Evolutionary conservation across 1,284 basidiomycete genomes (phyloP), one percentile per base, ranked within the genome.

Genomic region (Ganoderma lucidum): DNA sequence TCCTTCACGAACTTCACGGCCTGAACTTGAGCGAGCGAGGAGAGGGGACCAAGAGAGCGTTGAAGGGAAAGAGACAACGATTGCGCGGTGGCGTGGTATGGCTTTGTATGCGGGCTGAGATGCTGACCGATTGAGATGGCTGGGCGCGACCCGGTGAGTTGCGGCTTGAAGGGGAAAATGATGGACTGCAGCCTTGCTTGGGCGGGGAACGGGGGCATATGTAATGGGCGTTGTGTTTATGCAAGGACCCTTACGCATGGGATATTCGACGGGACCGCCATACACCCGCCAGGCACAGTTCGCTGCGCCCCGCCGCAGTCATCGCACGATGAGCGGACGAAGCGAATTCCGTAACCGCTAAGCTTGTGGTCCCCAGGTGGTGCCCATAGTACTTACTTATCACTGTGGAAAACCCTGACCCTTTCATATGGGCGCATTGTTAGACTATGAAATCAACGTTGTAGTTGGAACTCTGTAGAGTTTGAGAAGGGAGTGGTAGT

Each of bases 101-200:
- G 59, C 62, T 69, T 64, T 71, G 65, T 71, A 67, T 35, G 67
- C 19, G 51, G 59, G 51, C 62, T 44, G 41, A 59, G 32, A 60
- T 66, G 61, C 44, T 64, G 61, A 35, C 53, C 17, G 23, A 23
- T 23, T 23, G 23, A 23, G 53, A 56, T 30, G 56, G 37, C 35
- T 39, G 30, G n/a, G 45, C 44, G 55, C 28, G 17, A 35, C 51
- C 51, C 51, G 56, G 48, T 3, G 44, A 65, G 23, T 30, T 30
- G 48, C 65, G 59, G 60, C 37, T 60, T 51, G 62, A 9, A 15
- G 37, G 41, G 59, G 42, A 62, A 59, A 59, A 39, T 59, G 56
- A 39, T 59, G 56, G 35, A 39, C 23, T 37, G 56, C 17, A 55
- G 12, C 17, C 12, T 28, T 32, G 28, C 12, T 28, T 55, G 32